A percentile compares a stretch with the other conserved stretches of the same genome.
Conservation (phyloP, 176 grass and related monocot species). For the Avena eriantha region DNA sequence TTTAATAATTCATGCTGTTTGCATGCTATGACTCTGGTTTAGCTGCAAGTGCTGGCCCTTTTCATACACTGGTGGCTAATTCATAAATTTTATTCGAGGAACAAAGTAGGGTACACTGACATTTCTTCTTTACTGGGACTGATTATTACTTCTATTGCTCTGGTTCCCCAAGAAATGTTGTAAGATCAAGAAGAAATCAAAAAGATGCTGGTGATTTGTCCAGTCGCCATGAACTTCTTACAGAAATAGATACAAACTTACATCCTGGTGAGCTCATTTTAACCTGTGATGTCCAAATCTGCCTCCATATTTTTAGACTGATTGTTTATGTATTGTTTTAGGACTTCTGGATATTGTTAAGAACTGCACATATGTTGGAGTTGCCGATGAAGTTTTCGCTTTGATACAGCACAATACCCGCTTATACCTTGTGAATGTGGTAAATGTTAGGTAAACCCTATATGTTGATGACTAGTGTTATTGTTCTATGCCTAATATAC, state of each 20-base stretch:
- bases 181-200: slow-evolving; percentile 84
- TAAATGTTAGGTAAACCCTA: slow-evolving; percentile 71
- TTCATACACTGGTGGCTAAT: slow-evolving; percentile 31
- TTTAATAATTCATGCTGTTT: slow-evolving; percentile 20
- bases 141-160: slow-evolving; percentile 34
- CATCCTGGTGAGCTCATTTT: slow-evolving; percentile 73
- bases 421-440: slow-evolving; percentile 90
- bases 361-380: slow-evolving; percentile 92
- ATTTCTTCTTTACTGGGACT: slow-evolving; percentile 19
- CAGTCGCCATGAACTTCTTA: slow-evolving; percentile 81
- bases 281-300: slow-evolving; percentile 28
- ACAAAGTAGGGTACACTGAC: not conserved
- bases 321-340: slow-evolving; percentile 54
- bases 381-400: slow-evolving; percentile 85
- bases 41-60: not conserved
- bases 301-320: slow-evolving; percentile 36
- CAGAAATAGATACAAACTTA: slow-evolving; percentile 65
- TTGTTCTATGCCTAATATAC: not conserved
- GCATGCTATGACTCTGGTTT: slow-evolving; percentile 22
- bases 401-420: slow-evolving; percentile 81
- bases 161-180: slow-evolving; percentile 69
- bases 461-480: not conserved
- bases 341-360: slow-evolving; percentile 85
- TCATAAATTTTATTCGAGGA: slow-evolving; percentile 25
- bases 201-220: slow-evolving; percentile 78